A percentile compares a stretch with the other conserved stretches of the same genome.
Evolutionary conservation across 768 basidiomycete species (phyloP).

Genomic region (Macrolepiota fuliginosa): DNA sequence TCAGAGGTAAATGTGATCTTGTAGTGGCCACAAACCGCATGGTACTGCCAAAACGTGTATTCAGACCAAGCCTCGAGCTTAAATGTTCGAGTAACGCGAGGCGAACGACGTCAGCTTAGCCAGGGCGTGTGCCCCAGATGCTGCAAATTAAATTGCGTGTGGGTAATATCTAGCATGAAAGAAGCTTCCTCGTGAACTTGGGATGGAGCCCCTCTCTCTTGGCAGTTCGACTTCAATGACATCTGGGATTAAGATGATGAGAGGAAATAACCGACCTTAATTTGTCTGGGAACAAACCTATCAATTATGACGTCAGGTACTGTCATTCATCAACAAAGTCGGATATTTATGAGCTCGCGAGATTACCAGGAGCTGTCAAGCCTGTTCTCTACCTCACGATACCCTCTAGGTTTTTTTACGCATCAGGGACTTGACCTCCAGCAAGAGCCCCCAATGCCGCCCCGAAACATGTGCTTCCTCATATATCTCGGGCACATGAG

Average conservation of each 20-base stretch:
- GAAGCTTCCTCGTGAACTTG: not conserved
- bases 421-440: too few species aligned
- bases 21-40: not conserved
- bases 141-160: not conserved
- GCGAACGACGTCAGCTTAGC: not conserved
- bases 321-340: not conserved
- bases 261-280: not conserved
- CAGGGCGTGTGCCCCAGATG: not conserved
- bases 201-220: not conserved
- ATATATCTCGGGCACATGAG: too few species aligned
- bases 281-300: not conserved
- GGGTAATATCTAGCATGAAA: not conserved
- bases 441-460: too few species aligned
- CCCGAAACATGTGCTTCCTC: too few species aligned
- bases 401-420: too few species aligned
- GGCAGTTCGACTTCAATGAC: too few species aligned
- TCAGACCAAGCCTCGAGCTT: not conserved
- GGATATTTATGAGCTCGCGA: too few species aligned
- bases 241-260: not conserved
- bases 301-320: not conserved
- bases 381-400: too few species aligned
- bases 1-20: not conserved
- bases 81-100: not conserved
- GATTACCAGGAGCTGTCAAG: not conserved
- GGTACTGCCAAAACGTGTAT: not conserved